Evolutionary conservation across 2,329 filamentous ascomycete genomes (phyloP).

Genomic region (Colletotrichum musicola): DNA sequence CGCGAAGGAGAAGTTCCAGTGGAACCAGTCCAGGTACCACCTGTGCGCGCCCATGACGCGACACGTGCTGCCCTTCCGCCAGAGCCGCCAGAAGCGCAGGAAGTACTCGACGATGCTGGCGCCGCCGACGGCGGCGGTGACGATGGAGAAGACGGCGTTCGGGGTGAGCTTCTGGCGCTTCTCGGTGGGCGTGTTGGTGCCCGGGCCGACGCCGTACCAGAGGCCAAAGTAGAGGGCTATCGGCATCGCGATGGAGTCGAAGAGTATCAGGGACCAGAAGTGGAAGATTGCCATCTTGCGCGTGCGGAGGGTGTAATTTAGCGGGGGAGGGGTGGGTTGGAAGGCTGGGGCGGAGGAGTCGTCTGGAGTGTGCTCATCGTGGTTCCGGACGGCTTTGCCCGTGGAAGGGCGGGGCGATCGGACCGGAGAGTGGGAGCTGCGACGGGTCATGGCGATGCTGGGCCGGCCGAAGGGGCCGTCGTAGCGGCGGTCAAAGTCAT

Average conservation of each 20-base stretch:
- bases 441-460: slow-evolving; percentile 18
- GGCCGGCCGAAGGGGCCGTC: slow-evolving; percentile 38
- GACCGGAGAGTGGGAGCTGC: slow-evolving; percentile 4
- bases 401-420: not conserved
- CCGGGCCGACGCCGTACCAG: slow-evolving; percentile 62
- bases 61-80: slow-evolving; percentile 64
- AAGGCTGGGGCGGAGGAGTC: slow-evolving; percentile 4
- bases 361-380: not conserved
- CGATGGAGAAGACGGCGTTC: slow-evolving; percentile 62
- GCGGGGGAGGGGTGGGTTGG: slow-evolving; percentile 32
- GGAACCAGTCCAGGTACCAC: slow-evolving; percentile 65
- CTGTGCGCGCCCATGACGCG: slow-evolving; percentile 53
- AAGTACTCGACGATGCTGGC: slow-evolving; percentile 67
- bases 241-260: slow-evolving; percentile 70
- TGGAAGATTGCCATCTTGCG: slow-evolving; percentile 67
- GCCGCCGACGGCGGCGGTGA: slow-evolving; percentile 64
- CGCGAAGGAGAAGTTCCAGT: slow-evolving; percentile 67
- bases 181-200: slow-evolving; percentile 51
- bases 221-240: slow-evolving; percentile 71
- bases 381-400: not conserved
- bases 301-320: slow-evolving; percentile 40
- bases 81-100: slow-evolving; percentile 64
- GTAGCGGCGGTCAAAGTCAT: slow-evolving; percentile 38
- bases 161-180: slow-evolving; percentile 42
- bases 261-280: slow-evolving; percentile 70